Evolutionary conservation across 2,329 filamentous ascomycete species (phyloP).

Genomic region (Cyphellophora europaea): DNA sequence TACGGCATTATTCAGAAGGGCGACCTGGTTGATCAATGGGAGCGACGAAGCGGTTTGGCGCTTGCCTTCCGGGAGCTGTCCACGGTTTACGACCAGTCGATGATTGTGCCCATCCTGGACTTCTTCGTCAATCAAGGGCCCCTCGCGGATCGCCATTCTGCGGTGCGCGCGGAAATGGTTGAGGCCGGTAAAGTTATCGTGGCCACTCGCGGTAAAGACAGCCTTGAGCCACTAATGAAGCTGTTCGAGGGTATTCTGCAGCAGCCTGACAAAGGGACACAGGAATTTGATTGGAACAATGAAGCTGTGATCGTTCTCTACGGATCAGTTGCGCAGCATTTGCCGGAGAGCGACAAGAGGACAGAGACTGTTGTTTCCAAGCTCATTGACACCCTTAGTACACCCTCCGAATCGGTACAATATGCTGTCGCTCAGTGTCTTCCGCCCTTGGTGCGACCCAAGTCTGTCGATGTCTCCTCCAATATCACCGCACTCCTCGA

Average conservation of each 20-base stretch:
- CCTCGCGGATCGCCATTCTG: constrained; percentile 68
- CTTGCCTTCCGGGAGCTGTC: constrained; percentile 78
- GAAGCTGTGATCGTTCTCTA: constrained; percentile 98
- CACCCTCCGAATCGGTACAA: constrained; percentile 92
- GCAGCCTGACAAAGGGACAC: constrained; percentile 69
- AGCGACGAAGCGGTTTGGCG: constrained; percentile 79
- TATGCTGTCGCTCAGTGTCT: constrained; percentile 92
- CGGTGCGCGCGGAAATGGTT: constrained; percentile 82
- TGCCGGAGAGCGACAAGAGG: constrained; percentile 75
- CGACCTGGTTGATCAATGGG: constrained; percentile 83
- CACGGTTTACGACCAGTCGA: constrained; percentile 54
- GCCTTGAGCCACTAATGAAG: constrained; percentile 84
- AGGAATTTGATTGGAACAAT: constrained; percentile 80
- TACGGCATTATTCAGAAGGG: constrained; percentile 91
- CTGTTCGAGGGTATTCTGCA: constrained; percentile 85
- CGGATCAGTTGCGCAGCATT: constrained; percentile 80
- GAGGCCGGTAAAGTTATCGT: constrained; percentile 79
- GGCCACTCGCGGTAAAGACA: constrained; percentile 65
- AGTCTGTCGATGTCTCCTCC: constrained; percentile 63
- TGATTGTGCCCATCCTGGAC: constrained; percentile 68
- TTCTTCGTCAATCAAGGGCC: constrained; percentile 83
- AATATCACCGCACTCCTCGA: constrained; percentile 78
- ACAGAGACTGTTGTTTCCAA: constrained; percentile 81
- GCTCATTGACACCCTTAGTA: constrained; percentile 77
- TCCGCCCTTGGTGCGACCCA: constrained; percentile 78